These are phyloP conservation scores for Dioscorea zingiberensis DNA, from an alignment of 106 monocot genomes.

Conservation along the genomic window DNA sequence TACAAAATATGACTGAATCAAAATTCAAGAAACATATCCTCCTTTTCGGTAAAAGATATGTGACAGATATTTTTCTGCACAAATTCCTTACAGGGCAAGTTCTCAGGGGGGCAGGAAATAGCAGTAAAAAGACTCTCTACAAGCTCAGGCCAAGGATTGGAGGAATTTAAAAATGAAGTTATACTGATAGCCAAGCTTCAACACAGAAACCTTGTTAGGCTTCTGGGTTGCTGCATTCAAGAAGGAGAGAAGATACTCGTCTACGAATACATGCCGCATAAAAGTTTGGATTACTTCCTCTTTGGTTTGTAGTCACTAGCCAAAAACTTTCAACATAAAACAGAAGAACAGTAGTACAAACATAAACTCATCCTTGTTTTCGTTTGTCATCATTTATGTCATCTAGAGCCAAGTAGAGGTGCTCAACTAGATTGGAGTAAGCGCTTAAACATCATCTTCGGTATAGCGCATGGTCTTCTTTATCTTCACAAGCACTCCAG, in stretches of 20 bases:
- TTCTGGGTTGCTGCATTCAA: slow-evolving; percentile 18
- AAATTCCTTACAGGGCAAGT: slow-evolving; percentile 7
- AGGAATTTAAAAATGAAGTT: slow-evolving; percentile 25
- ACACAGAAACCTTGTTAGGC: slow-evolving; percentile 24
- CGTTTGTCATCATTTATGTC: neutral
- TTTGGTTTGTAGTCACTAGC: slow-evolving; percentile 8
- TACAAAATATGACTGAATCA: too few relatives aligned
- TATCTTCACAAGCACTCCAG: neutral
- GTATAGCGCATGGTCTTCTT: neutral
- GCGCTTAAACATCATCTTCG: neutral
- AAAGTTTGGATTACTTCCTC: slow-evolving; percentile 13
- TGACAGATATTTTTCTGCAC: neutral
- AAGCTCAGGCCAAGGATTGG: slow-evolving; percentile 16
- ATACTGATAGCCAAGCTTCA: slow-evolving; percentile 23
- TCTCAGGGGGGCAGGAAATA: slow-evolving; percentile 3
- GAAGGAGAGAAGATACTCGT: slow-evolving; percentile 8
- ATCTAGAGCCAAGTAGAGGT: neutral
- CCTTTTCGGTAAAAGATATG: too few relatives aligned
- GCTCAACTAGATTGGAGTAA: neutral
- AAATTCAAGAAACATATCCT: neutral
- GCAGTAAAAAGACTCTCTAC: slow-evolving; percentile 23
- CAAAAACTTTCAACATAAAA: neutral
- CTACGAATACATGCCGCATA: slow-evolving; percentile 23
- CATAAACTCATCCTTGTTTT: too few relatives aligned
- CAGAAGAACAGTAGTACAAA: neutral